Evolutionary conservation across 2,329 filamentous ascomycete species (phyloP), one percentile per base, ranked within the genome.

Genomic region (Cercospora sp.): DNA sequence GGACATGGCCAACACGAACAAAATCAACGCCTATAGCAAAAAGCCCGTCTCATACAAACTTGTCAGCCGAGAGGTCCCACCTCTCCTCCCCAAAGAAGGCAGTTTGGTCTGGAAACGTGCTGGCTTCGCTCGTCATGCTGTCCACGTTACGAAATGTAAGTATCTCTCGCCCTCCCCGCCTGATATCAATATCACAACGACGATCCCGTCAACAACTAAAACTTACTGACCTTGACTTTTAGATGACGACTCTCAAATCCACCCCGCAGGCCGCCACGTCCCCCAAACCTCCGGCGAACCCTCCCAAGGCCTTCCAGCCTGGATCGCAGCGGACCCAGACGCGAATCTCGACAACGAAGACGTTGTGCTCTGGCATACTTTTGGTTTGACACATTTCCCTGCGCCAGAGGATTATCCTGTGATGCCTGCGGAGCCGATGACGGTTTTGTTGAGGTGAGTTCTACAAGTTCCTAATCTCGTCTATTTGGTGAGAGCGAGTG

Each of bases 341-440:
- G 88, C 86, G 66, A 86, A 83, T 28, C 89, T 97, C 72, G 91
- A 91, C 65, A 91, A 97, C 82, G 91, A 89, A 0, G 92, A 97
- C 77, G 82, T 97, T 32, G 93, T 97, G 1, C 86, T 97, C 16
- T 97, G 93, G 93, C 93, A 97, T 81, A 97, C 93, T 0, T 97
- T 97, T 76, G 94, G 94, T 40, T 85, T 97, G 40, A 94, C 91
- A 0, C 94, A 97, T 78, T 94, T 97, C 83, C 93, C 94, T 0
- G 84, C 91, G 0, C 93, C 93, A 0, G 94, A 97, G 78, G 94
- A 97, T 80, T 97, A 92, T 83, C 94, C 94, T 32, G 85, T 97
- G 74, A 97, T 97, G 93, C 74, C 75, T 5, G 76, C 76, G 16
- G 77, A 84, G 83, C 91, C 92, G 0, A 94, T 97, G 86, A 92